These are phyloP conservation scores for Piromyces finnis DNA, from an alignment of 192 early-diverging fungal species.

Conservation along the genomic window DNA sequence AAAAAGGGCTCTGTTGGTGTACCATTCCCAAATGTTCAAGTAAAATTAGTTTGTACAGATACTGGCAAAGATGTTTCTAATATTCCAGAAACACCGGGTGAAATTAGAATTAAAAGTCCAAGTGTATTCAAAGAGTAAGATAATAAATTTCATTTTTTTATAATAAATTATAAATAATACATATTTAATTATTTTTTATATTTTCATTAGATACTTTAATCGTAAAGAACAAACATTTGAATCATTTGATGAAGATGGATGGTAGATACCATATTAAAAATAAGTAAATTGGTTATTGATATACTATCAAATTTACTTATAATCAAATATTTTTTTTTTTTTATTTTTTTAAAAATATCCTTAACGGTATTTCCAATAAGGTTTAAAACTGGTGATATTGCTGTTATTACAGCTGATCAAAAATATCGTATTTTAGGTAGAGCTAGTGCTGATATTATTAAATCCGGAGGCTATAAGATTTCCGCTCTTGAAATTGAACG, in stretches of 20 bases:
- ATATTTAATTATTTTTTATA: no score
- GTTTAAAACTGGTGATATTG: conserved; percentile 70
- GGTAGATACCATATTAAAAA: no score
- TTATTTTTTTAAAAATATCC: no score
- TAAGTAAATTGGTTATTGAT: no score
- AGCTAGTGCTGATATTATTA: conserved; percentile 67
- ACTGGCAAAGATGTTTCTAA: conserved; percentile 25
- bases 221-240: conserved; percentile 49
- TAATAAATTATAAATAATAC: no score
- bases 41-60: conserved; percentile 19
- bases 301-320: no score
- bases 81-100: conserved; percentile 27
- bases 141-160: not conserved
- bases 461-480: conserved; percentile 76
- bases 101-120: conserved; percentile 53
- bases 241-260: conserved; percentile 51
- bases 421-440: conserved; percentile 62
- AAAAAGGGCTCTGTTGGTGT: conserved; percentile 45
- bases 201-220: conserved; percentile 39
- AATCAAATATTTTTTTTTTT: no score
- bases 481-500: conserved; percentile 71
- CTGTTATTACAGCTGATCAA: conserved; percentile 17
- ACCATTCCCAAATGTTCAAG: conserved; percentile 50
- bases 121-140: conserved; percentile 53
- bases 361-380: no score